A percentile compares a stretch with the other conserved stretches of the same genome.
These are phyloP conservation scores for Larix kaempferi DNA, from an alignment of 75 land plant genomes.

Conservation along the genomic window DNA sequence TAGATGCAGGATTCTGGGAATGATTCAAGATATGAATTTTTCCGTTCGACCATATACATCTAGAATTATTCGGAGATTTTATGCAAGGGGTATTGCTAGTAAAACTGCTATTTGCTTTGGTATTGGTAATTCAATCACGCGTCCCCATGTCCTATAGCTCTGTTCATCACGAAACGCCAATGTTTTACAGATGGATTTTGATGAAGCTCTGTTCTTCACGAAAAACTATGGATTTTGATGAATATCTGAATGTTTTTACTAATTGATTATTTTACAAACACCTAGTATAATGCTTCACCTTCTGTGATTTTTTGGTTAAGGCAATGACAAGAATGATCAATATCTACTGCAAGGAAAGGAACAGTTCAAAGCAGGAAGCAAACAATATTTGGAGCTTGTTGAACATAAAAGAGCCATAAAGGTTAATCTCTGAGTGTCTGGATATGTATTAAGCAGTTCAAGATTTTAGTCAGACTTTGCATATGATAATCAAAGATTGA, in stretches of 20 bases:
- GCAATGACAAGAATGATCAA: conserved; percentile 2
- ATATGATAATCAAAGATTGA: neutral
- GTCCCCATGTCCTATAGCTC: neutral
- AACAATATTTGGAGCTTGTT: conserved; percentile 68
- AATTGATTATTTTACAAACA: neutral
- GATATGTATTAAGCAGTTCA: neutral
- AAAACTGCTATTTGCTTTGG: neutral
- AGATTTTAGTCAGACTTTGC: neutral
- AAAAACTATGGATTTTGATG: neutral
- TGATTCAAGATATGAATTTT: neutral
- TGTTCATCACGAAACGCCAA: neutral
- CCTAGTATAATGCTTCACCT: neutral
- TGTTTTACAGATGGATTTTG: neutral
- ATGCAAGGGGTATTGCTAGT: neutral
- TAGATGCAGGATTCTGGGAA: neutral
- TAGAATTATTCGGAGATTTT: neutral
- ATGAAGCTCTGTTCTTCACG: neutral
- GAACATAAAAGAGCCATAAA: conserved; percentile 81
- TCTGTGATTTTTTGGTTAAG: neutral
- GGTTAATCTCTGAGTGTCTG: conserved; percentile 25
- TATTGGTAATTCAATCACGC: neutral
- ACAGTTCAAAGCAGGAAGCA: conserved; percentile 63
- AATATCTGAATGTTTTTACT: neutral
- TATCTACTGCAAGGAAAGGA: neutral
- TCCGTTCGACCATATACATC: neutral